Base-by-base conservation (phyloP, 192 early-diverging fungal genomes). In the Anaeromyces robustus region DNA sequence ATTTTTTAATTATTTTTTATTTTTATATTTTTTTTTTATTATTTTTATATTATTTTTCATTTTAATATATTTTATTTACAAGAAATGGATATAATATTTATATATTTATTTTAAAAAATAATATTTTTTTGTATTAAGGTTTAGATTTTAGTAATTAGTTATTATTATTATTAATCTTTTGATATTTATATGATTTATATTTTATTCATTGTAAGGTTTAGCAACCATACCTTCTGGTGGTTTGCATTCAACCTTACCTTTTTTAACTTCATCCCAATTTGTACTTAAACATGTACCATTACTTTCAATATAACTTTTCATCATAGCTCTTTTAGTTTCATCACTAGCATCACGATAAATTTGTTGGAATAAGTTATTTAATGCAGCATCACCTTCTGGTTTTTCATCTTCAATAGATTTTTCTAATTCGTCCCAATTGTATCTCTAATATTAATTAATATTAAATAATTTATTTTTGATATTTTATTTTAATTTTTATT, bases 281-380 rank as follows among this genome's bases (percentile, higher is more conserved):
- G 97, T 99, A 79, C 92, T 94, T 39, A 99, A 87, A 78, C 91
- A 91, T 0, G 98, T 99, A 30, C 98, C 98, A 79, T 95, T 95
- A 85, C 93, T 95, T 85, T 99, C 98, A 9, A 92, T 88, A 85
- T 94, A 99, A 84, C 94, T 95, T 88, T 99, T 99, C 90, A 97
- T 92, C 98, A 99, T 98, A 0, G 98, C 97, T 28, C 93, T 88
- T 78, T 89, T 88, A 13, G 94, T 93, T 77, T 99, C 94, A 29
- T 94, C 92, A 82, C 91, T 93, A 0, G 96, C 95, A 83, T 96
- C 94, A 80, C 90, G 91, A 85, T 96, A 99, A 79, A 99, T 95
- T 37, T 92, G 86, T 82, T 96, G 94, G 89, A 99, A 99, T 68
- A 98, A 86, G 77, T 92, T 87, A 86, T 98, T 97, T 81, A 98